A percentile compares a stretch with the other conserved stretches of the same genome.
These are phyloP conservation scores for Aspergillus clavatus DNA, from an alignment of 2,329 filamentous ascomycete species.

Conservation along the genomic window DNA sequence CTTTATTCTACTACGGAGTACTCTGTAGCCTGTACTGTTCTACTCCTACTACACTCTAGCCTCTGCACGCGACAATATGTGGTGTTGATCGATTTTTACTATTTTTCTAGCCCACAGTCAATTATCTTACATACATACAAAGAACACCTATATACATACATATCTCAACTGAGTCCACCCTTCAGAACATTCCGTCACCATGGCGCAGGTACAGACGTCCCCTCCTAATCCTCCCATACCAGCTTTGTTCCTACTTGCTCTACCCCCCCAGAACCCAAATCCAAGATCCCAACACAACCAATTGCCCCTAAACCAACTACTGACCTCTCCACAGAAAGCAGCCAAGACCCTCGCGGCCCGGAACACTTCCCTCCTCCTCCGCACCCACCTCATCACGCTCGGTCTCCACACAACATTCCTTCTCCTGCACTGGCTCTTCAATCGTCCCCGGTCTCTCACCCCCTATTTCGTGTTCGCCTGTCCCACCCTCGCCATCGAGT, in stretches of 20 bases:
- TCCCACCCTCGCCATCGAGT: constrained; percentile 74
- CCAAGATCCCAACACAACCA: too few species aligned
- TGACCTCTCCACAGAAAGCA: constrained; percentile 41
- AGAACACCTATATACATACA: too few species aligned
- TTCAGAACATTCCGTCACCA: constrained; percentile 6
- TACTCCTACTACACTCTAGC: too few species aligned
- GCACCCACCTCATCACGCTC: constrained; percentile 73
- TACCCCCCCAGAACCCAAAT: too few species aligned
- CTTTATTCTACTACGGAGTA: too few species aligned
- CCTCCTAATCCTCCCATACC: neutral
- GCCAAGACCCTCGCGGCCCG: constrained; percentile 64
- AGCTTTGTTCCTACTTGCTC: neutral
- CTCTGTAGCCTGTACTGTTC: too few species aligned
- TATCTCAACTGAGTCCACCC: neutral
- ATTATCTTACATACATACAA: too few species aligned
- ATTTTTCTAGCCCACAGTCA: too few species aligned
- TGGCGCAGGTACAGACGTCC: constrained; percentile 20
- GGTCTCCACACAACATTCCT: constrained; percentile 70
- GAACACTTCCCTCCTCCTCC: constrained; percentile 72
- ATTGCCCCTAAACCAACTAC: neutral
- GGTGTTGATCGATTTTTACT: too few species aligned
- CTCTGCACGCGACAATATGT: too few species aligned
- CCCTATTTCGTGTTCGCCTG: constrained; percentile 68
- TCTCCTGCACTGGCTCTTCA: constrained; percentile 59
- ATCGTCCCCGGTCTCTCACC: constrained; percentile 58